Conservation (phyloP, 495 filamentous ascomycete genomes). For the Friedmanniomyces endolithicus region DNA sequence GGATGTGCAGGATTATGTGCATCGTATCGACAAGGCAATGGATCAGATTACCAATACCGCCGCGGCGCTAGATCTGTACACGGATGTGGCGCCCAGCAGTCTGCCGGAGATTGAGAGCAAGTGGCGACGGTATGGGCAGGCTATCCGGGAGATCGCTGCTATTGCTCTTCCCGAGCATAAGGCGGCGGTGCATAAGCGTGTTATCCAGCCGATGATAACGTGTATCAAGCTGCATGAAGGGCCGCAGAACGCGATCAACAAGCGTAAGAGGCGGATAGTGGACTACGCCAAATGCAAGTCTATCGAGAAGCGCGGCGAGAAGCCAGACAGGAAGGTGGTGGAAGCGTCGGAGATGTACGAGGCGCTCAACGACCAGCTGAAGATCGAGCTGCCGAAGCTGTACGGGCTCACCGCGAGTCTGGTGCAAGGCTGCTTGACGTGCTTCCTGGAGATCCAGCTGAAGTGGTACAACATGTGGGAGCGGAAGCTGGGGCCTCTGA, state of each 20-base stretch:
- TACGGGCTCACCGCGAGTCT: slow-evolving; percentile 65
- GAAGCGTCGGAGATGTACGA: slow-evolving; percentile 77
- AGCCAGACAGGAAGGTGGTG: slow-evolving; percentile 64
- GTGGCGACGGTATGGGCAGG: slow-evolving; percentile 74
- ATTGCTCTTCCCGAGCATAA: slow-evolving; percentile 77
- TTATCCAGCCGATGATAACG: slow-evolving; percentile 76
- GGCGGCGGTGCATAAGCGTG: slow-evolving; percentile 59
- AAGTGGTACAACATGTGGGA: slow-evolving; percentile 71
- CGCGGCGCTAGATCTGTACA: slow-evolving; percentile 52
- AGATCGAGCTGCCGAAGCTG: slow-evolving; percentile 81
- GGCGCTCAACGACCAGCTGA: slow-evolving; percentile 81
- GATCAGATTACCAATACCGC: slow-evolving; percentile 59
- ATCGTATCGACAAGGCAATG: slow-evolving; percentile 54
- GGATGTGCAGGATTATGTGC: slow-evolving; percentile 79
- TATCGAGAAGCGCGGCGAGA: slow-evolving; percentile 63
- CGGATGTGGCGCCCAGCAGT: slow-evolving; percentile 47
- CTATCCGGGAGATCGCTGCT: slow-evolving; percentile 67
- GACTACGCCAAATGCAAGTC: slow-evolving; percentile 78
- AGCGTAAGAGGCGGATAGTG: slow-evolving; percentile 75
- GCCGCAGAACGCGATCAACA: slow-evolving; percentile 75
- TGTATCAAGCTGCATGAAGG: slow-evolving; percentile 69
- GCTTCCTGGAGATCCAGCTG: slow-evolving; percentile 68
- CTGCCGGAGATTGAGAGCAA: slow-evolving; percentile 78
- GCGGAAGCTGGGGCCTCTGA: slow-evolving; percentile 60
- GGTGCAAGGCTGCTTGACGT: slow-evolving; percentile 63